Percentiles rank a stretch among this genome's conserved stretches.
These are phyloP conservation scores for Dictyostelium citrinum DNA, from an alignment of 78 protist species.

Conservation along the genomic window DNA sequence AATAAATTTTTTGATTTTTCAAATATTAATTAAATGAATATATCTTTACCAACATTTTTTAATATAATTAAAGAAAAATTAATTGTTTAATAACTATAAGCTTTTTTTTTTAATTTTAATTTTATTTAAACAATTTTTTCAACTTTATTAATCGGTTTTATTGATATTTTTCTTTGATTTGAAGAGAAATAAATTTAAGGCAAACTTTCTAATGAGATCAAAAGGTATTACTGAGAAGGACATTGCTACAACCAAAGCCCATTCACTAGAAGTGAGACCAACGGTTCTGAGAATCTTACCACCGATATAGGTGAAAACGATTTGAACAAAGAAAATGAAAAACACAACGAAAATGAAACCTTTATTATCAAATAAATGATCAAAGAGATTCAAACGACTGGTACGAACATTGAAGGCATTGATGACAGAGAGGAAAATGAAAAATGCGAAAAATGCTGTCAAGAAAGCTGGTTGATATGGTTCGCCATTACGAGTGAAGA, in stretches of 20 bases:
- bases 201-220: slow-evolving; percentile 61
- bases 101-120: background rate
- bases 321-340: slow-evolving; percentile 78
- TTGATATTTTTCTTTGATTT: background rate
- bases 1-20: too few species aligned
- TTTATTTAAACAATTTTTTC: slow-evolving; percentile 4
- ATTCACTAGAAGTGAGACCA: slow-evolving; percentile 63
- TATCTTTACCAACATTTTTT: too few species aligned
- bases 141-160: background rate
- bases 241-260: slow-evolving; percentile 60
- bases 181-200: slow-evolving; percentile 29
- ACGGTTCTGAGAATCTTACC: slow-evolving; percentile 81
- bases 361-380: slow-evolving; percentile 65
- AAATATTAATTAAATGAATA: too few species aligned
- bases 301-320: slow-evolving; percentile 82
- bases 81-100: too few species aligned
- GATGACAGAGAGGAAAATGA: slow-evolving; percentile 87
- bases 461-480: slow-evolving; percentile 72
- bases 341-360: slow-evolving; percentile 74
- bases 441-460: slow-evolving; percentile 89
- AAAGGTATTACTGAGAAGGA: slow-evolving; percentile 74
- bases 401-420: slow-evolving; percentile 89
- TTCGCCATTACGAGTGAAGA: slow-evolving; percentile 39
- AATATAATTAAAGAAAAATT: too few species aligned
- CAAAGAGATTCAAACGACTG: slow-evolving; percentile 70